A percentile compares a stretch with the other conserved stretches of the same genome.
Evolutionary conservation across 176 grass and related monocot genomes (phyloP).

Genomic region (Bonia amplexicaulis): DNA sequence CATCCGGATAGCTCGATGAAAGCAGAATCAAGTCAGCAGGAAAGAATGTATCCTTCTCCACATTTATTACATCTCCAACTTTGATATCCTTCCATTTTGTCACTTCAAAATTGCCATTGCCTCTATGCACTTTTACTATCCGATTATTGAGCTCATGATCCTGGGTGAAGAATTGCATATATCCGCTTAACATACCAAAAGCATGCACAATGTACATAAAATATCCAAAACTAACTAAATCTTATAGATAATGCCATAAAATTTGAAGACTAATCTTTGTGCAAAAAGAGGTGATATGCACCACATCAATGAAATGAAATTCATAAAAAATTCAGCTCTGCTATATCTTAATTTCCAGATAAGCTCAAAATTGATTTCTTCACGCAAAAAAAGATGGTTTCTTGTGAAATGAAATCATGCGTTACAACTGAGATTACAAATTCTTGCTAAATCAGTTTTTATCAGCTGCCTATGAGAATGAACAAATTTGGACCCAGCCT

Average conservation of each 20-base stretch:
- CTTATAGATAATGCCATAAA: not conserved
- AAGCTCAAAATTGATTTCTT: not conserved
- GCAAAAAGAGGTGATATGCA: not conserved
- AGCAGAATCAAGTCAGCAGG: slow-evolving; percentile 94
- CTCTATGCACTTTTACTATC: slow-evolving; percentile 68
- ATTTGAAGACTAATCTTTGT: not conserved
- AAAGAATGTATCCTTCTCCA: slow-evolving; percentile 95
- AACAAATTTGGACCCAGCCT: not conserved
- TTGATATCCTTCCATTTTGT: slow-evolving; percentile 74
- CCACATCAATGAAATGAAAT: not conserved
- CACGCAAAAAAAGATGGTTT: not conserved
- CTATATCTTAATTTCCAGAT: not conserved
- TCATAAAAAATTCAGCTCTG: not conserved
- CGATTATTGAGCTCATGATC: slow-evolving; percentile 87
- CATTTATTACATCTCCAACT: slow-evolving; percentile 95
- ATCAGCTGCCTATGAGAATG: not conserved
- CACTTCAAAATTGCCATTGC: slow-evolving; percentile 56
- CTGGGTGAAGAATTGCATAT: slow-evolving; percentile 45
- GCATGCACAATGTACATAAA: not conserved
- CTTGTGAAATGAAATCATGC: not conserved
- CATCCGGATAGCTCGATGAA: slow-evolving; percentile 91
- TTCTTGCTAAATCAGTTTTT: not conserved
- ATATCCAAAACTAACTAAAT: slow-evolving; percentile 1
- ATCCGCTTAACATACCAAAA: slow-evolving; percentile 27
- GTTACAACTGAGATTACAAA: not conserved